Evolutionary conservation across 306 rosid species (phyloP), one percentile per base, ranked within the genome.

Genomic region (Ochetophila trinervis): DNA sequence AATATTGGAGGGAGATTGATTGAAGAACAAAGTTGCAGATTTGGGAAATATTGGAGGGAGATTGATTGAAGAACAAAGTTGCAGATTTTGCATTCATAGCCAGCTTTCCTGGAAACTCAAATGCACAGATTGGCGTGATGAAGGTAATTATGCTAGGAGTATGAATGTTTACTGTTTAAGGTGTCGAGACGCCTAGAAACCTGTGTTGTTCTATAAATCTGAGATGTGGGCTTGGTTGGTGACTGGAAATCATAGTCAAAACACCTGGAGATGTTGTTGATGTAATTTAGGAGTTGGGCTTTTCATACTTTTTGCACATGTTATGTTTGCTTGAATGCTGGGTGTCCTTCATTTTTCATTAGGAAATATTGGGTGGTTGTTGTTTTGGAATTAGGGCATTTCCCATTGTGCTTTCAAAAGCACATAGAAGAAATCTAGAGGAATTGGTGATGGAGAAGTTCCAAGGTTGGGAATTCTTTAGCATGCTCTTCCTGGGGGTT

Each of bases 381-480:
- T 66, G 34, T 16, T 27, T 53, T 54, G 35, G 57, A 49, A 34
- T 70, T 67, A 45, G 21, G 73, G 65, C 22, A 2, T 48, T 68
- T 57, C 71, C 53, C 57, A 57, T 71, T 67, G 73, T 62, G 53
- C 42, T 37, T 19, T n/a, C 16, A 68, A 70, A 63, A 57, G 60
- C 57, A 14, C 59, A 23, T 1, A 64, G 53, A 24, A 57, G 60
- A 35, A 63, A 44, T 57, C 23, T 72, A 57, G 24, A 68, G 74
- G 67, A 65, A 62, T 51, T 61, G 65, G 51, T 59, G 65, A 92
- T 89, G 95, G 80, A 57, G 83, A 78, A 67, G 70, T 47, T 74
- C 30, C 68, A 51, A 63, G 53, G 64, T 14, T 66, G 79, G 68
- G 78, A 80, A 32, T 63, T 73, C 10, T 79, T 70, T 55, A 17